phyloP scores from a whole-genome alignment of 495 filamentous ascomycete species.

The Melanomma pulvis-pyrius region DNA sequence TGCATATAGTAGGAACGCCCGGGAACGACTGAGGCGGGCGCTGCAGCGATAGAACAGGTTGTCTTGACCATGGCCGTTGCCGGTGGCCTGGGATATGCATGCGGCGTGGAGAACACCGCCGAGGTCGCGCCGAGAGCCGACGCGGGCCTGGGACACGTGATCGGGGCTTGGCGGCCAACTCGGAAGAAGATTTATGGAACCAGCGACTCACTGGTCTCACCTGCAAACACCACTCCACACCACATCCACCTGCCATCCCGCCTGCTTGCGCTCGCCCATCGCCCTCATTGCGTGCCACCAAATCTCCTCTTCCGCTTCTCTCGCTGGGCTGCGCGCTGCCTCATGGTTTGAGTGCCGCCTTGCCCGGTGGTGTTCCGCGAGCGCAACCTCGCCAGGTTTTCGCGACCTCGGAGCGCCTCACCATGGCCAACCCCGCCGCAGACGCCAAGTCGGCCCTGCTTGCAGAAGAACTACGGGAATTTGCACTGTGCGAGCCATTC shows the following conservation, averaged over 20 bases:
- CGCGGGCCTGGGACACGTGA: constrained; percentile 1
- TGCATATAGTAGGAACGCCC: no score
- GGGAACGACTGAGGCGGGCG: no score
- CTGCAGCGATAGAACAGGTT: no score
- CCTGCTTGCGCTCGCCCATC: neutral
- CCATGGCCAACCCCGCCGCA: constrained; percentile 25
- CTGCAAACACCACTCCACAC: neutral
- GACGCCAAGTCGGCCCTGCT: constrained; percentile 26
- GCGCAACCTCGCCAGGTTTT: neutral
- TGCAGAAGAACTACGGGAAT: constrained; percentile 26
- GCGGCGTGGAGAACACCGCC: no score
- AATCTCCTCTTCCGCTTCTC: neutral
- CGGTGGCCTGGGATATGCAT: no score
- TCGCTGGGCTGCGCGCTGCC: neutral
- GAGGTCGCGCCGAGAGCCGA: no score
- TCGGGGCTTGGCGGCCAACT: neutral
- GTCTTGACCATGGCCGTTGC: no score
- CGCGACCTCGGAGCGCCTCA: constrained; percentile 7
- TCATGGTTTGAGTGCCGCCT: neutral
- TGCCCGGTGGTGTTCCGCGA: neutral
- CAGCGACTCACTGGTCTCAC: neutral
- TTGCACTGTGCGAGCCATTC: constrained; percentile 18
- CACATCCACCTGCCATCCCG: neutral
- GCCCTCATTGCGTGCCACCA: neutral
- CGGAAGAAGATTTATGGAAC: neutral